Percentiles rank a stretch among this genome's conserved stretches.
Evolutionary conservation across 208 protist species (phyloP).

Genomic region (Trypanosoma lewisi): DNA sequence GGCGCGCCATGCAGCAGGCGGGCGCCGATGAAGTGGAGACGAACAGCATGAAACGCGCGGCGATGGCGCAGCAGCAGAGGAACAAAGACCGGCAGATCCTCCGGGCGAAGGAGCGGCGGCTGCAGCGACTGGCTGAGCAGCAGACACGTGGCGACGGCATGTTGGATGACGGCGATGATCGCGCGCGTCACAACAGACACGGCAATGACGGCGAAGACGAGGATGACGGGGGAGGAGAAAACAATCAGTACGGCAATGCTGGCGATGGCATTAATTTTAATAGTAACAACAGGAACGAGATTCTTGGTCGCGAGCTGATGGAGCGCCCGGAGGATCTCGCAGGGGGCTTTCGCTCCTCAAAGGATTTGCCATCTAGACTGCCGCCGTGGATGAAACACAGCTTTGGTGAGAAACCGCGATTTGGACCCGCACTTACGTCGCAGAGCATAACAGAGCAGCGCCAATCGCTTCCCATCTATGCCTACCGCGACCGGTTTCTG

Average conservation of each 20-base stretch:
- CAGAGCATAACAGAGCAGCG: conserved; percentile 82
- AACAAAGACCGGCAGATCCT: conserved; percentile 84
- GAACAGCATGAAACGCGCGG: conserved; percentile 78
- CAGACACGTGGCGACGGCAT: neutral
- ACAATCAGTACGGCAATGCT: conserved; percentile 11
- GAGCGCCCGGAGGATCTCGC: conserved; percentile 53
- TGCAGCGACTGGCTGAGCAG: conserved; percentile 20
- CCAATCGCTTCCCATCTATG: conserved; percentile 94
- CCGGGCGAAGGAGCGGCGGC: conserved; percentile 28
- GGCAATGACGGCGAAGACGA: conserved; percentile 5
- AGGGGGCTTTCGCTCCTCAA: conserved; percentile 43
- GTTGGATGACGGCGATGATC: neutral
- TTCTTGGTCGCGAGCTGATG: conserved; percentile 69
- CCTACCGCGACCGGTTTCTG: conserved; percentile 90
- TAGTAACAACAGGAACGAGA: no score
- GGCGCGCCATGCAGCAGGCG: conserved; percentile 51
- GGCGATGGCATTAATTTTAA: no score
- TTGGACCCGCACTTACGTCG: conserved; percentile 52
- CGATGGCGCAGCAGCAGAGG: conserved; percentile 67
- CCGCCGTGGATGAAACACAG: conserved; percentile 86
- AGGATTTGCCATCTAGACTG: conserved; percentile 49
- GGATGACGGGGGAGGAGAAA: conserved; percentile 12
- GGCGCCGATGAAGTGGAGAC: conserved; percentile 44
- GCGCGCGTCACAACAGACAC: conserved; percentile 29
- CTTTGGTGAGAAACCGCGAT: conserved; percentile 64